phyloP scores from a whole-genome alignment of 371 early-diverging fungal genomes.

The Rhizopus sp. region DNA sequence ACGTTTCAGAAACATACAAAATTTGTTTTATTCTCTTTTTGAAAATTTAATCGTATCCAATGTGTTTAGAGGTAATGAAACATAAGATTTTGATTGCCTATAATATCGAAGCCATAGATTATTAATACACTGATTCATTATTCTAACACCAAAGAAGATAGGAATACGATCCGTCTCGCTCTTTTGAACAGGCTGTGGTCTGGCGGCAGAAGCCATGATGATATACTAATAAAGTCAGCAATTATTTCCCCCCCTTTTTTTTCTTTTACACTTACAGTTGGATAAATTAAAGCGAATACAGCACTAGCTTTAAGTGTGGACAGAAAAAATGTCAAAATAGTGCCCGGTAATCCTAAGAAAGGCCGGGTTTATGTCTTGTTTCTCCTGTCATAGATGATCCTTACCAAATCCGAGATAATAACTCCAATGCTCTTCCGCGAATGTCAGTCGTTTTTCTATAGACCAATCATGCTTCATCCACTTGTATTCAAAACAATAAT shows the following conservation, averaged over 20 bases:
- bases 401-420: conserved; percentile 55
- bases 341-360: conserved; percentile 36
- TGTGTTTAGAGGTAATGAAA: not conserved
- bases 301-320: conserved; percentile 45
- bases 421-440: conserved; percentile 52
- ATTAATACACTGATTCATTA: conserved; percentile 22
- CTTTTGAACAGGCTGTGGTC: conserved; percentile 25
- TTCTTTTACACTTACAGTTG: conserved; percentile 36
- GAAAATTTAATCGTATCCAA: conserved; percentile 1
- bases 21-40: conserved; percentile 1
- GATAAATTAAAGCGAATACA: conserved; percentile 52
- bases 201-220: conserved; percentile 46
- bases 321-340: conserved; percentile 45
- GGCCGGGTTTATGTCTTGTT: not conserved
- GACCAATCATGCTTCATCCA: conserved; percentile 50
- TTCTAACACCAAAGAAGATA: conserved; percentile 31
- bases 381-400: not conserved
- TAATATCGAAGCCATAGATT: not conserved
- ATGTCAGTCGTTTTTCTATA: conserved; percentile 43
- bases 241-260: not conserved
- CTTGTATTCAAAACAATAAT: conserved; percentile 55
- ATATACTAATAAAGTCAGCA: conserved; percentile 30
- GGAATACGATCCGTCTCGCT: conserved; percentile 13
- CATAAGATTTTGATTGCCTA: not conserved
- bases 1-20: too few species aligned